Evolutionary conservation across 129 eudicot species (phyloP), one percentile per base, ranked within the genome.

Genomic region (Solidago caesia): DNA sequence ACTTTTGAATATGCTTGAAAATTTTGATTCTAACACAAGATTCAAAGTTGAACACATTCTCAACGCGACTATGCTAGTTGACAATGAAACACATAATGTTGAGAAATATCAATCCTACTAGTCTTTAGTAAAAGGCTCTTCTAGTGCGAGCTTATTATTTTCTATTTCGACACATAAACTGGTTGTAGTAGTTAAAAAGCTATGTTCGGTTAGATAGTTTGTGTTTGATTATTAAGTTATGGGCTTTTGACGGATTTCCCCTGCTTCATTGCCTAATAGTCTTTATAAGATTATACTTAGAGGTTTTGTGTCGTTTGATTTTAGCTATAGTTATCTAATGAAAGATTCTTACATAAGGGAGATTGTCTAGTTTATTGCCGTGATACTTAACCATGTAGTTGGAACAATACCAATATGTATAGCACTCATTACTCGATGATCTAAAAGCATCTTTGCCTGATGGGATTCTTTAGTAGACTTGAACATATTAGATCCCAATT

Each of bases 281-380:
- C 8, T 21, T 43, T 72, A 21, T 39, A 41, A 75, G 64, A 51
- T 43, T 1, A n/a, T 75, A 64, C 64, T 44, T 41, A 33, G 44
- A 64, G 71, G 64, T 49, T 61, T 44, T 47, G 63, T 55, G 58
- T 44, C 64, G 21, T 74, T 48, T 53, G 57, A 75, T 67, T 45
- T 74, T 39, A 51, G 79, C 60, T 16, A 63, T 25, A 39, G 21
- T 52, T 55, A n/a, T 49, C 60, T 49, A 13, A 33, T 29, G 74
- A 62, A 70, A 70, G 48, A 33, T 67, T 29, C 48, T n/a, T 52
- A 53, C 47, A 51, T 29, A 70, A 70, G 74, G 8, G 44, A 53
- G 63, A 29, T 27, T 51, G 47, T 11, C 8, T 26, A 33, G 14
- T 70, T 16, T 29, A 70, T 70, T 39, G 42, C 33, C 11, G 8